Base-by-base conservation (phyloP, 768 basidiomycete species). In the Mycena pura region DNA sequence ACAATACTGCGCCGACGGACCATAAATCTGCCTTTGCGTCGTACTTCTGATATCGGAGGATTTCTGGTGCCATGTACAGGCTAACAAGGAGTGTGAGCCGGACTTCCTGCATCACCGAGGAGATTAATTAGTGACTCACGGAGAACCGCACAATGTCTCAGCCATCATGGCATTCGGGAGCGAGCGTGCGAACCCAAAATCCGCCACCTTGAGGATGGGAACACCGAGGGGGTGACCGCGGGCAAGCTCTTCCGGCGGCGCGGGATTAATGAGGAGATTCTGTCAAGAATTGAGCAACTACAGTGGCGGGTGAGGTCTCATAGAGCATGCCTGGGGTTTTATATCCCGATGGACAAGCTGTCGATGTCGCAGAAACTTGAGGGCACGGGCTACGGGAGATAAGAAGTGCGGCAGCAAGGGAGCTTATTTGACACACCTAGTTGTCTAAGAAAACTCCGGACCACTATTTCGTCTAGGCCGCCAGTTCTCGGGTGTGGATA, bases 21-120 rank as follows among this genome's bases (percentile, higher is more conserved):
- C 97, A 99, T 2, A 99, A 82, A 72, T 99, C 97, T 11, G 93
- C 97, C 73, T 95, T 96, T 19, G 96, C 96, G 73, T 97, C 95
- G 75, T 99, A 99, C 72, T 96, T 96, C 77, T 99, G 91, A 73
- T 97, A 97, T 15, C 93, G 87, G 11, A 99, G 79, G 68, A 99
- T 99, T 76, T 99, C 97, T 0, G 97, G 97, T 0, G 97, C 97
- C 97, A 99, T 99, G 77, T 99, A 99, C 28, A 99, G 77, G 46
- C 94, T 95, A 56, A 6, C 19, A 22, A 21, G 36, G 36, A 22
- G 2, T 63, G 41, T 64, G 49, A 49, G 32, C 11, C n/a, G n/a
- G n/a, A n/a, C n/a, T n/a, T n/a, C n/a, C 19, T 48, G 47, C 43
- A 41, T 3, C 24, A 44, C 1, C 22, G 38, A 50, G 27, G 9